A percentile compares a stretch with the other conserved stretches of the same genome.
Evolutionary conservation across 208 protist genomes (phyloP).

Genomic region (Borovskyia barvae): DNA sequence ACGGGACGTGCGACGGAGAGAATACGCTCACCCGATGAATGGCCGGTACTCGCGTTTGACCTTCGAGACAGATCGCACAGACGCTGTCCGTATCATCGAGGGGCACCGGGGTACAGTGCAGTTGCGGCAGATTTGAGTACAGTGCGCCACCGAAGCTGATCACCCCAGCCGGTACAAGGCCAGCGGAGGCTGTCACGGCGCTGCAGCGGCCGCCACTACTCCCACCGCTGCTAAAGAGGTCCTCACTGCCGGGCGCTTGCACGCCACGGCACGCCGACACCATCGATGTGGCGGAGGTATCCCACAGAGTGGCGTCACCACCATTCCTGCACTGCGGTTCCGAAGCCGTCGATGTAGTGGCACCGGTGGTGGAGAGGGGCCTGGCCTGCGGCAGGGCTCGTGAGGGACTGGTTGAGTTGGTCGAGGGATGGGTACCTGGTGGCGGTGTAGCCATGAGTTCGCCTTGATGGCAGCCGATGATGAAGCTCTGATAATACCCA

Average conservation of each 20-base stretch:
- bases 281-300: neutral
- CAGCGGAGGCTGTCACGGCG: neutral
- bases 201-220: neutral
- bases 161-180: neutral
- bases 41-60: neutral
- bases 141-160: no score
- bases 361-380: neutral
- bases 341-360: neutral
- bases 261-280: no score
- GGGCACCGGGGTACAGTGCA: slow-evolving; percentile 19
- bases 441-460: neutral
- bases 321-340: slow-evolving; percentile 7
- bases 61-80: slow-evolving; percentile 26
- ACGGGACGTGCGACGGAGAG: no score
- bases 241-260: no score
- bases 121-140: no score
- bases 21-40: no score
- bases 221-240: neutral
- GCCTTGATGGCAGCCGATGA: neutral
- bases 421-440: neutral
- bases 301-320: neutral
- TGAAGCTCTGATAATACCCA: neutral
- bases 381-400: neutral
- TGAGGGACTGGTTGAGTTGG: neutral
- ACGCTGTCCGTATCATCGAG: slow-evolving; percentile 29